Evolutionary conservation across 257 asterid species (phyloP), one percentile per base, ranked within the genome.

Genomic region (Thymus quinquecostatus): DNA sequence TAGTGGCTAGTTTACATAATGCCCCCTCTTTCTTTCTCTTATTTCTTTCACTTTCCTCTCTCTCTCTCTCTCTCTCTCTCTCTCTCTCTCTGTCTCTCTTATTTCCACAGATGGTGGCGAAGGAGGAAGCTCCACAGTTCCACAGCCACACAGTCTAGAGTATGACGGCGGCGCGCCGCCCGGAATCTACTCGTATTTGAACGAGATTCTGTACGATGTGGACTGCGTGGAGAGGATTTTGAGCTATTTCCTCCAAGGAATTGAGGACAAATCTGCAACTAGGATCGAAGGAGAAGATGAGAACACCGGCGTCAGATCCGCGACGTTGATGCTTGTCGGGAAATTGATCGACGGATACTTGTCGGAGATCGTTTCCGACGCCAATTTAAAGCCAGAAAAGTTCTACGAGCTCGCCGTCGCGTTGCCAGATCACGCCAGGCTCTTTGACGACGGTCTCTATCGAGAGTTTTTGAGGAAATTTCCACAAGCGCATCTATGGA

Each of bases 341-440:
- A 95, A 89, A 80, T 78, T 95, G 74, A 85, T 95, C 73, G 99
- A 95, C 65, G 97, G 99, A n/a, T 95, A 92, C 86, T 69, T 95
- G 29, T 92, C 99, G 75, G 99, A 95, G 78, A 95, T 92, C 1
- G 98, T 97, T 43, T 89, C 98, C 63, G 99, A 95, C 64, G 91
- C 95, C 59, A 95, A 92, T 80, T 78, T 95, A 78, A 86, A 83
- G 82, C 83, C 91, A 68, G 96, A 92, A 1, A 85, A 84, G 55
- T 95, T 95, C 72, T 87, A 75, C 74, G 92, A 92, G 49, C 79
- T 95, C 47, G 94, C 97, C 56, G 70, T 88, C 57, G 79, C 96
- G 13, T 58, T 95, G 82, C 97, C 98, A 60, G 92, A 92, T 36
- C 87, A 78, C 13, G 97, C 99, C 62, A 85, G 99, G 63, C 80